Percentiles rank a stretch among this genome's conserved stretches.
Evolutionary conservation across 2,329 filamentous ascomycete species (phyloP).

Genomic region (Hirsutella thompsonii): DNA sequence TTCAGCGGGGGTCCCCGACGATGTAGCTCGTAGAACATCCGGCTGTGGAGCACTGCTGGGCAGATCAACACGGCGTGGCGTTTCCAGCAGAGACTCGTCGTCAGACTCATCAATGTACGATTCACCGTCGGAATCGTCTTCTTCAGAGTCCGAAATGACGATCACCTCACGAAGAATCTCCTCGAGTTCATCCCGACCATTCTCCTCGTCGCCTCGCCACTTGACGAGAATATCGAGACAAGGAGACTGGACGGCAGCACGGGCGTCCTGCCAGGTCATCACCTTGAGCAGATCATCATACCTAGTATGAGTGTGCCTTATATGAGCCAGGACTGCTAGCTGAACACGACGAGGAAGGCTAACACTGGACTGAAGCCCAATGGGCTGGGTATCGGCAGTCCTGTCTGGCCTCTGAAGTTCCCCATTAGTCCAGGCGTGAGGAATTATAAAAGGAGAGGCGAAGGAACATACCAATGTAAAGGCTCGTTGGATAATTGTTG

Average conservation of each 20-base stretch:
- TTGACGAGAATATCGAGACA: conserved; percentile 55
- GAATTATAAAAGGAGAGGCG: neutral
- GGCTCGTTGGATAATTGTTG: conserved; percentile 47
- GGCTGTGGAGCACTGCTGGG: neutral
- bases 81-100: conserved; percentile 7
- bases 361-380: conserved; percentile 43
- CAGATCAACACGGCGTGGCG: neutral
- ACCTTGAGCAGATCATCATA: conserved; percentile 48
- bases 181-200: conserved; percentile 52
- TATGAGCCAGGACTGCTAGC: conserved; percentile 52
- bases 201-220: conserved; percentile 61
- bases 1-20: neutral
- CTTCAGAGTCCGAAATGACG: conserved; percentile 31
- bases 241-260: conserved; percentile 45
- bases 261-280: conserved; percentile 19
- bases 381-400: conserved; percentile 38
- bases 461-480: conserved; percentile 41
- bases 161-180: conserved; percentile 55
- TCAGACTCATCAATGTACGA: conserved; percentile 17
- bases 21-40: too few relatives aligned
- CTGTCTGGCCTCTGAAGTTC: conserved; percentile 19
- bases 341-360: conserved; percentile 49
- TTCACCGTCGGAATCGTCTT: conserved; percentile 7
- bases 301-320: conserved; percentile 52
- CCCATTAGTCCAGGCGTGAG: neutral